Percentiles rank a stretch among this genome's conserved stretches.
phyloP scores from a whole-genome alignment of 345 rosid genomes.

The Populus deltoides region DNA sequence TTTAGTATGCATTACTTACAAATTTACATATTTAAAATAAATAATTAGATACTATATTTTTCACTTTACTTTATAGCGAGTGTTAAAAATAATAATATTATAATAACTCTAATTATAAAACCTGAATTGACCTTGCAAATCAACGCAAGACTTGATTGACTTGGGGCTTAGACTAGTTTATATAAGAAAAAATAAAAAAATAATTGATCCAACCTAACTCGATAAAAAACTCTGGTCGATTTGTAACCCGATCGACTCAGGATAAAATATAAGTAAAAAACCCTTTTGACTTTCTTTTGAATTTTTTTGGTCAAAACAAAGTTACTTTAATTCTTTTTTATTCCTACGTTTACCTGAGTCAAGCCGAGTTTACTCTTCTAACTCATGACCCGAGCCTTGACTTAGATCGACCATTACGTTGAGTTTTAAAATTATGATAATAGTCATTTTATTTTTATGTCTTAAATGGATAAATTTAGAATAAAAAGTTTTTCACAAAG shows the following conservation, averaged over 20 bases:
- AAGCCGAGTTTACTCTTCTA: fast-evolving
- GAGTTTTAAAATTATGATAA: neutral
- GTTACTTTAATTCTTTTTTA: neutral
- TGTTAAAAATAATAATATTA: too few species aligned
- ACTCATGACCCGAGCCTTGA: fast-evolving
- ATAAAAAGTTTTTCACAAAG: neutral
- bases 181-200: too few species aligned
- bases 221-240: too few species aligned
- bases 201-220: fast-evolving
- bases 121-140: fast-evolving
- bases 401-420: fast-evolving
- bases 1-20: neutral
- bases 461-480: fast-evolving
- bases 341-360: fast-evolving
- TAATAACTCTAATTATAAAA: too few species aligned
- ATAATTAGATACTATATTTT: too few species aligned
- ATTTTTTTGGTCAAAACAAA: neutral
- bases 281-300: neutral
- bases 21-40: too few species aligned
- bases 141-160: fast-evolving
- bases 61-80: neutral
- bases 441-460: neutral
- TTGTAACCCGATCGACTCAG: fast-evolving
- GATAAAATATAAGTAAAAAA: neutral
- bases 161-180: fast-evolving